phyloP scores from a whole-genome alignment of 164 flowering plant species.

The Kingdonia uniflora region DNA sequence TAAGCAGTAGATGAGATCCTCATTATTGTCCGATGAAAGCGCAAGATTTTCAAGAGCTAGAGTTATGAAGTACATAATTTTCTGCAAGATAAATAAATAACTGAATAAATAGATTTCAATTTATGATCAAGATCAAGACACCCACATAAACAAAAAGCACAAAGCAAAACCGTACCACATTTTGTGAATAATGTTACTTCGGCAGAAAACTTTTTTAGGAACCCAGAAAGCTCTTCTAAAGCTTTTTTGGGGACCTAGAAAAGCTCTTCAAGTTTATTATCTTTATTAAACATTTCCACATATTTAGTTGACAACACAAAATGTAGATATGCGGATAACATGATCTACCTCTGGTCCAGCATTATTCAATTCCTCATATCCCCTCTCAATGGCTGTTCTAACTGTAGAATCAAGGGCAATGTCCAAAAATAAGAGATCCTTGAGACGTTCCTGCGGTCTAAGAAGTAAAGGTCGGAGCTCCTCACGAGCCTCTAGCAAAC shows the following conservation, averaged over 20 bases:
- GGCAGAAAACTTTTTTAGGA: too few relatives aligned
- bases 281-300: too few relatives aligned
- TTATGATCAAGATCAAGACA: too few relatives aligned
- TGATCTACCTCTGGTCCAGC: constrained; percentile 77
- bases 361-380: constrained; percentile 73
- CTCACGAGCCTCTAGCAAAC: constrained; percentile 86
- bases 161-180: too few relatives aligned
- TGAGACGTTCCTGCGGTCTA: constrained; percentile 57
- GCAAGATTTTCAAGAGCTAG: constrained; percentile 85
- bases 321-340: not conserved
- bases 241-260: too few relatives aligned
- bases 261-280: too few relatives aligned
- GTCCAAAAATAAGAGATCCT: constrained; percentile 90
- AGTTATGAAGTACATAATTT: constrained; percentile 75
- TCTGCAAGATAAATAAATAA: constrained; percentile 37
- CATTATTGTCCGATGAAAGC: constrained; percentile 81
- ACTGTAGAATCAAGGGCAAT: constrained; percentile 91
- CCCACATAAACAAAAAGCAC: too few relatives aligned
- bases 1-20: constrained; percentile 87
- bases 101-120: too few relatives aligned
- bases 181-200: too few relatives aligned
- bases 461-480: constrained; percentile 72
- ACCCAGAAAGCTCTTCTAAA: too few relatives aligned
- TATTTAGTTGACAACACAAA: not conserved
- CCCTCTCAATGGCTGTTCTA: constrained; percentile 90